These are phyloP conservation scores for Conticribra weissflogii DNA, from an alignment of 108 stramenopile genomes.

Conservation along the genomic window DNA sequence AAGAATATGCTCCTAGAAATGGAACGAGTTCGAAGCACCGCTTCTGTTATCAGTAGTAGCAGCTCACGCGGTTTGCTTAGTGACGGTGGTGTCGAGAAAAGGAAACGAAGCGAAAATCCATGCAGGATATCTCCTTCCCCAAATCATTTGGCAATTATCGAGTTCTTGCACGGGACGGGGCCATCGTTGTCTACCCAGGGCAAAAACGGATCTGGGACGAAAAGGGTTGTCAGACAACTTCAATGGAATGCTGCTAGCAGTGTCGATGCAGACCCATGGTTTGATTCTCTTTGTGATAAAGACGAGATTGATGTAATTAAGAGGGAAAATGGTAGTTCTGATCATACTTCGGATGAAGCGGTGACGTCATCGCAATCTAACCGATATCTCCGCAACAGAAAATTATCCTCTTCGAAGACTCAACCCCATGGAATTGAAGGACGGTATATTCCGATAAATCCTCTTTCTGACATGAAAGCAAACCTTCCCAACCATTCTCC, in stretches of 20 bases:
- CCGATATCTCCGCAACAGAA: not conserved
- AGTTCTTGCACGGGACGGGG: constrained; percentile 28
- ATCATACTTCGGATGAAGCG: not conserved
- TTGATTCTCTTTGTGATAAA: constrained; percentile 24
- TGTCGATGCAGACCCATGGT: constrained; percentile 59
- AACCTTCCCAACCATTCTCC: constrained; percentile 64
- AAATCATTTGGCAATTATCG: constrained; percentile 29
- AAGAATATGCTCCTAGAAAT: constrained; percentile 33
- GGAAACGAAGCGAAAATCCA: constrained; percentile 24
- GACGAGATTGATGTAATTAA: constrained; percentile 15
- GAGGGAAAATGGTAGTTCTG: not conserved
- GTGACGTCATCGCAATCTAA: too few relatives aligned
- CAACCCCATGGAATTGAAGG: constrained; percentile 33
- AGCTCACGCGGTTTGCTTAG: too few relatives aligned
- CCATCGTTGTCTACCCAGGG: not conserved
- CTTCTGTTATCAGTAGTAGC: not conserved
- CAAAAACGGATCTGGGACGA: too few relatives aligned
- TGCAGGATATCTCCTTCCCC: constrained; percentile 41
- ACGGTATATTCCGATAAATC: constrained; percentile 70
- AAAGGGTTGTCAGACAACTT: constrained; percentile 54
- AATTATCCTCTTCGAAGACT: not conserved
- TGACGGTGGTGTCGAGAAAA: not conserved
- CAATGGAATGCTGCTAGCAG: constrained; percentile 61
- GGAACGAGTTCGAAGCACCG: constrained; percentile 23
- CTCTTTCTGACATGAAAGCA: constrained; percentile 33